Conservation (phyloP, 495 filamentous ascomycete species). For the Podospora fimiseda region DNA sequence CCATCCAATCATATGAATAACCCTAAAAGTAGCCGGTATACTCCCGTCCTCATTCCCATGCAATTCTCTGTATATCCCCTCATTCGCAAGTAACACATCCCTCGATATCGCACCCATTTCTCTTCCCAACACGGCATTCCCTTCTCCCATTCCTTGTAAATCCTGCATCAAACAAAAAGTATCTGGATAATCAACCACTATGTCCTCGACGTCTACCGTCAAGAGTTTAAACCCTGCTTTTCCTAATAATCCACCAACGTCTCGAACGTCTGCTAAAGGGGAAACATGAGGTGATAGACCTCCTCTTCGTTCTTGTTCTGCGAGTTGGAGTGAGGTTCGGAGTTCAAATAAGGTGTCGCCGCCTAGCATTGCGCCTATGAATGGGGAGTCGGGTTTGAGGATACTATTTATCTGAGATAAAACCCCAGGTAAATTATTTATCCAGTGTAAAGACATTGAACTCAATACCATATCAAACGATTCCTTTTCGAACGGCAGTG, state of each 20-base stretch:
- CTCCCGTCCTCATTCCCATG: constrained; percentile 65
- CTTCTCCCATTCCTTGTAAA: constrained; percentile 90
- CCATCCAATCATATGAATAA: constrained; percentile 99
- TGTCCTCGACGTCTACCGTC: constrained; percentile 96
- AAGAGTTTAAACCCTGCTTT: constrained; percentile 90
- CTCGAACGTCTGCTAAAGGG: constrained; percentile 84
- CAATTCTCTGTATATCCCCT: constrained; percentile 81
- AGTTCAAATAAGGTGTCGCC: constrained; percentile 93
- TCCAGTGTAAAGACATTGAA: constrained; percentile 89
- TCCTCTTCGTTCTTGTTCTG: constrained; percentile 79
- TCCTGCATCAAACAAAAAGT: constrained; percentile 88
- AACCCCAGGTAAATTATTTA: constrained; percentile 86
- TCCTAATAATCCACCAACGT: constrained; percentile 81
- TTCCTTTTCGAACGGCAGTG: constrained; percentile 68
- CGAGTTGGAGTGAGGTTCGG: constrained; percentile 86
- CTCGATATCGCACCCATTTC: constrained; percentile 66
- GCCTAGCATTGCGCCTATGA: constrained; percentile 93
- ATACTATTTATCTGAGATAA: constrained; percentile 73
- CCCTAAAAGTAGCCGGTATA: constrained; percentile 82
- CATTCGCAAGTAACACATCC: constrained; percentile 81
- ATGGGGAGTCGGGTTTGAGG: constrained; percentile 85
- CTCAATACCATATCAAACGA: constrained; percentile 85
- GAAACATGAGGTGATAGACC: constrained; percentile 83
- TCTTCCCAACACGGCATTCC: constrained; percentile 75
- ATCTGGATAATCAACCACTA: constrained; percentile 92